A percentile compares a stretch with the other conserved stretches of the same genome.
These are phyloP conservation scores for Cornus suecica DNA, from an alignment of 148 eudicot species.

Conservation along the genomic window DNA sequence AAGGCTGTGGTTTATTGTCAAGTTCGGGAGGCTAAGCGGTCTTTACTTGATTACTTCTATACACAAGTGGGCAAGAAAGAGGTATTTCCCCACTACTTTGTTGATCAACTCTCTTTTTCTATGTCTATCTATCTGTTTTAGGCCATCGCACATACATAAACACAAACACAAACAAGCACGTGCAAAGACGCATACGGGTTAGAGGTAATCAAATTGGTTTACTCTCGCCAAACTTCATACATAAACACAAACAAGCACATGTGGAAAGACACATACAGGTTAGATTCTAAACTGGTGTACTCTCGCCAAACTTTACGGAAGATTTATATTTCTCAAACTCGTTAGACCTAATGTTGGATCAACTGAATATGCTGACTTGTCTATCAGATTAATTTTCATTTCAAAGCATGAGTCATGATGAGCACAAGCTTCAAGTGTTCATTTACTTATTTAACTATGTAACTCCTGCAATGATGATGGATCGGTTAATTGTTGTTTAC, in stretches of 20 bases:
- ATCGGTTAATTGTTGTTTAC: neutral
- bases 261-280: too few species aligned
- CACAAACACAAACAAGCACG: neutral
- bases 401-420: neutral
- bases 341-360: neutral
- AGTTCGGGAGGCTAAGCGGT: conserved; percentile 47
- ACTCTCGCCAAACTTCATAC: neutral
- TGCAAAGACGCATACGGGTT: neutral
- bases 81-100: conserved; percentile 20
- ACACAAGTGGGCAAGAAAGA: conserved; percentile 39
- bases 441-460: neutral
- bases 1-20: conserved; percentile 66
- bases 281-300: neutral
- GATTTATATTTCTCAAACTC: too few species aligned
- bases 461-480: neutral
- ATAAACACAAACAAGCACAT: neutral
- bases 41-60: conserved; percentile 48
- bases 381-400: neutral
- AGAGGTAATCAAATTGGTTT: neutral
- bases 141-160: neutral
- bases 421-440: neutral
- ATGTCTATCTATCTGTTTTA: neutral
- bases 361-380: neutral
- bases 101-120: too few species aligned
- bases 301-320: neutral